Evolutionary conservation across 768 basidiomycete genomes (phyloP).

Genomic region (Calocybe cyanea): DNA sequence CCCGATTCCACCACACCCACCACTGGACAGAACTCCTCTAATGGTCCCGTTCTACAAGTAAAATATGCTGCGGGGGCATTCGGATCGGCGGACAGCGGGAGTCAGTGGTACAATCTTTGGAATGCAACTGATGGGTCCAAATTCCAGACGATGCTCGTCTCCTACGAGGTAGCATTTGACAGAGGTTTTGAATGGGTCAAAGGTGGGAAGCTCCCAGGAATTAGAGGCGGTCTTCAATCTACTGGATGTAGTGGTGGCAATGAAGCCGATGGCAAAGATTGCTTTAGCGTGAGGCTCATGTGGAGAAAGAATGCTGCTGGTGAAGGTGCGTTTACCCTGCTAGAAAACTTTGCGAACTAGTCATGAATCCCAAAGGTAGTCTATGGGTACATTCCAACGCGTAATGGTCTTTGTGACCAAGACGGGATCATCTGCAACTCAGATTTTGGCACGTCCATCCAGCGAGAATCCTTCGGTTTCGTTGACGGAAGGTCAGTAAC

Average conservation of each 20-base stretch:
- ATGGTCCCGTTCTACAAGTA: constrained; percentile 50
- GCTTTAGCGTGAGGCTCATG: constrained; percentile 75
- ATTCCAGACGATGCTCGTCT: constrained; percentile 66
- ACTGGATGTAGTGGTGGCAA: constrained; percentile 70
- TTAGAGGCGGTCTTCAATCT: constrained; percentile 63
- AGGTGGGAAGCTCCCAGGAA: constrained; percentile 73
- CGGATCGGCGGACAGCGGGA: constrained; percentile 57
- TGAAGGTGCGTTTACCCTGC: constrained; percentile 50
- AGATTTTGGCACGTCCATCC: constrained; percentile 76
- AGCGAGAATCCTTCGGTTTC: constrained; percentile 64
- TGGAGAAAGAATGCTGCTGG: constrained; percentile 64
- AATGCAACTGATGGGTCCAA: constrained; percentile 52
- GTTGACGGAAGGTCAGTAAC: constrained; percentile 54
- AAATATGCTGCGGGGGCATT: constrained; percentile 63
- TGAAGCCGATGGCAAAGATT: constrained; percentile 57
- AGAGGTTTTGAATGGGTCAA: constrained; percentile 64
- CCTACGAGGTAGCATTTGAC: constrained; percentile 76
- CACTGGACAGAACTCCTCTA: constrained; percentile 20
- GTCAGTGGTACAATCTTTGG: constrained; percentile 68
- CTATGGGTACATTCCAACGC: constrained; percentile 74
- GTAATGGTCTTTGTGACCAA: constrained; percentile 56
- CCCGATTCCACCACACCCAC: constrained; percentile 38
- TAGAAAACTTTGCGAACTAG: neutral
- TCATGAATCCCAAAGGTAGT: constrained; percentile 34
- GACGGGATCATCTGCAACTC: constrained; percentile 59